Percentiles rank a stretch among this genome's conserved stretches.
Conservation (phyloP, 805 yeast species). For the Suhomyces emberorum region DNA sequence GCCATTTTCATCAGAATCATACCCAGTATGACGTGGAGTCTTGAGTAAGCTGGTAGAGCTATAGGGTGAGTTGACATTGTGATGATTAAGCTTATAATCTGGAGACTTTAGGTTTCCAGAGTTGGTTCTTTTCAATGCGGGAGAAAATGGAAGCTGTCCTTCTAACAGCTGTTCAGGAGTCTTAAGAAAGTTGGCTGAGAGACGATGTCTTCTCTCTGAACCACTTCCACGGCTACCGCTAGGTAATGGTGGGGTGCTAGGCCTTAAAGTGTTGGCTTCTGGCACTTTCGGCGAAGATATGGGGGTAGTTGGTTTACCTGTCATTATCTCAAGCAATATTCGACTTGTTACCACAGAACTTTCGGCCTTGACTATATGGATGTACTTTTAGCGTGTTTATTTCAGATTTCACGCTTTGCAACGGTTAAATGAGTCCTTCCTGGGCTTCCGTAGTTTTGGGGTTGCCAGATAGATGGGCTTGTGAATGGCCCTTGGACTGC, state of each 20-base stretch:
- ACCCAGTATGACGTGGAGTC: conserved; percentile 31
- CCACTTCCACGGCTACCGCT: background rate
- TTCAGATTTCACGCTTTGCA: no score
- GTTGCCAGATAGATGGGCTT: no score
- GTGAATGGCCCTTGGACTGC: no score
- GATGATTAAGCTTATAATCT: conserved; percentile 25
- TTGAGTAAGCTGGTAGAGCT: conserved; percentile 21
- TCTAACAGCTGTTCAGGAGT: conserved; percentile 33
- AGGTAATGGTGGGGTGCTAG: conserved; percentile 20
- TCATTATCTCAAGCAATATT: no score
- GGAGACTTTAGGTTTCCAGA: conserved; percentile 33
- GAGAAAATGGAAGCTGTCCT: conserved; percentile 35
- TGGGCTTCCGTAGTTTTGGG: no score
- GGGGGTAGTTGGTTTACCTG: conserved; percentile 33
- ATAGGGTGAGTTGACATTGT: conserved; percentile 29
- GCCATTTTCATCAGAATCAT: conserved; percentile 28
- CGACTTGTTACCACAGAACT: no score
- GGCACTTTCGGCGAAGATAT: conserved; percentile 30
- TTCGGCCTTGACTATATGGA: no score
- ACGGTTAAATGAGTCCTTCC: no score
- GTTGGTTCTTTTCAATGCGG: conserved; percentile 35
- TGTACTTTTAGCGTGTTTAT: no score
- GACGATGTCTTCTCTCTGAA: conserved; percentile 17
- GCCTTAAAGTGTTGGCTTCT: conserved; percentile 20
- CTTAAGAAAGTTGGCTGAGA: conserved; percentile 26